Conservation (phyloP, 78 protist species). For the Dictyostelium brefeldianum region DNA sequence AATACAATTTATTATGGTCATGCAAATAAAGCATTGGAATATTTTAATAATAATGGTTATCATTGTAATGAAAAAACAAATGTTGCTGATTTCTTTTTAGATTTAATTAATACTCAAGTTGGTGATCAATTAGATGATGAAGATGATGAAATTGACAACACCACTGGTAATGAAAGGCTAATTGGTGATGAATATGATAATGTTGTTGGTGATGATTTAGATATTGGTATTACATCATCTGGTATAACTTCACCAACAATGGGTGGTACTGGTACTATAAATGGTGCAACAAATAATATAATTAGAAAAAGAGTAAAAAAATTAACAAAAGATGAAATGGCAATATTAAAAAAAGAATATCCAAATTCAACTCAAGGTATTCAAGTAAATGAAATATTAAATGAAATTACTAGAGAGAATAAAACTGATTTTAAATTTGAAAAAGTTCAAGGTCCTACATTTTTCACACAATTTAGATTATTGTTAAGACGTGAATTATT, state of each 20-base stretch:
- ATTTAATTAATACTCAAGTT: constrained; percentile 62
- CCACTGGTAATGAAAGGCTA: background rate
- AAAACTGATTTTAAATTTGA: background rate
- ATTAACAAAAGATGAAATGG: constrained; percentile 50
- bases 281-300: background rate
- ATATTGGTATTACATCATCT: background rate
- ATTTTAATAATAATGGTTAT: constrained; percentile 36
- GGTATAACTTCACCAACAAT: constrained; percentile 6
- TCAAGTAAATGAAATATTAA: background rate
- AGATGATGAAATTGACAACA: background rate
- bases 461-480: constrained; percentile 40
- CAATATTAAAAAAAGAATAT: constrained; percentile 24
- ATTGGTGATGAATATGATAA: background rate
- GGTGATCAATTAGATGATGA: constrained; percentile 16
- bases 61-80: constrained; percentile 30
- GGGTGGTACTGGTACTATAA: background rate
- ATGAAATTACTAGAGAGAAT: background rate
- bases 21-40: constrained; percentile 19
- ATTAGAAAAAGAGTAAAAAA: background rate
- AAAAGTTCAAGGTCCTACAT: constrained; percentile 4
- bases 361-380: background rate
- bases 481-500: constrained; percentile 35
- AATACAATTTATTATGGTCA: constrained; percentile 68
- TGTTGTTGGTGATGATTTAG: background rate
- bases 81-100: constrained; percentile 68